Conservation (phyloP, 2,329 filamentous ascomycete species). For the Colletotrichum liaoningense region DNA sequence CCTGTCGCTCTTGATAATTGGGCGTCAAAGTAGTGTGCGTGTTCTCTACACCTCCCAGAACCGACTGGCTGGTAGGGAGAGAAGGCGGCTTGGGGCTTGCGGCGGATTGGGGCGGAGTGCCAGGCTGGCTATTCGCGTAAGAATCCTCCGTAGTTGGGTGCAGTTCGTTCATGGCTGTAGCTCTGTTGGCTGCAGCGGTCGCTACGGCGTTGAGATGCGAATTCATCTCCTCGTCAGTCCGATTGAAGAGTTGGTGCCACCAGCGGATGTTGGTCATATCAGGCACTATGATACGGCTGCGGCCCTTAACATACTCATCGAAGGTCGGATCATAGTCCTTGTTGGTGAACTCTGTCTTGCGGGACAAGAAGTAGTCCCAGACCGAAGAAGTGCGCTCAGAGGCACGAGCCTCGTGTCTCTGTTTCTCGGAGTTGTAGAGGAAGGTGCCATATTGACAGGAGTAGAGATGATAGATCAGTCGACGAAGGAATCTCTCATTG, state of each 20-base stretch:
- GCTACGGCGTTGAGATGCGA: conserved; percentile 67
- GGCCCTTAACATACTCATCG: conserved; percentile 83
- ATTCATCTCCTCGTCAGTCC: conserved; percentile 95
- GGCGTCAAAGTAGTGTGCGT: conserved; percentile 64
- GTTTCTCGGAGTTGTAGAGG: conserved; percentile 93
- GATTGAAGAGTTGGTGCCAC: conserved; percentile 92
- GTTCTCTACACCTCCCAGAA: conserved; percentile 70
- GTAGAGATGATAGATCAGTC: conserved; percentile 92
- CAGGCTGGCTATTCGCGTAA: conserved; percentile 41
- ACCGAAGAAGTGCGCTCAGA: conserved; percentile 83
- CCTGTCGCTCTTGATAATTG: conserved; percentile 40
- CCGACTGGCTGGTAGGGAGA: conserved; percentile 58
- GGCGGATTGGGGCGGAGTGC: conserved; percentile 37
- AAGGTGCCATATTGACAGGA: conserved; percentile 98
- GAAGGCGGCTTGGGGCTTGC: conserved; percentile 53
- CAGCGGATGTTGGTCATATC: conserved; percentile 82
- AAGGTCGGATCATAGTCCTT: conserved; percentile 78
- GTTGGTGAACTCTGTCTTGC: conserved; percentile 85
- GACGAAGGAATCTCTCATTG: conserved; percentile 91
- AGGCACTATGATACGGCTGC: conserved; percentile 87
- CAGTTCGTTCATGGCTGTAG: conserved; percentile 42
- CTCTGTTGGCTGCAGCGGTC: conserved; percentile 56
- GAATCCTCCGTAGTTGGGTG: conserved; percentile 37
- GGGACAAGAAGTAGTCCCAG: conserved; percentile 94
- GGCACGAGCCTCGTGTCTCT: conserved; percentile 78